Percentiles rank a stretch among this genome's conserved stretches.
Evolutionary conservation across 768 basidiomycete genomes (phyloP).

Genomic region (Boletellus ananiceps): DNA sequence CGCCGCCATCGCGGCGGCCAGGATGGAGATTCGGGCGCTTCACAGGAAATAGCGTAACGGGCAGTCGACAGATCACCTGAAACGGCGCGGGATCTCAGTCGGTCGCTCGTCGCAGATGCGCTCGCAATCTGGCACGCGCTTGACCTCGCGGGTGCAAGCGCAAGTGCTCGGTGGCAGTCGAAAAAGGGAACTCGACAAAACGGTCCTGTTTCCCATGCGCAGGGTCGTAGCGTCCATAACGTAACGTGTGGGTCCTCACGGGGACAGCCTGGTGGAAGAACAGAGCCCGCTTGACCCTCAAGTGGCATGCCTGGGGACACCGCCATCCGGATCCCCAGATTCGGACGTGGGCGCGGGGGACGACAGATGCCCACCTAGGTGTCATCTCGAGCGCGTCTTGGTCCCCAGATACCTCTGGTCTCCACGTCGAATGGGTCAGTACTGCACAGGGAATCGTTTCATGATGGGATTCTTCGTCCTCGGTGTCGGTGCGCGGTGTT

Average conservation of each 20-base stretch:
- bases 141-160: background rate
- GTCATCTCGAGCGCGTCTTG: conserved; percentile 12
- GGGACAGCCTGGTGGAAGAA: background rate
- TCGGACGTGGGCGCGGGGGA: too few relatives aligned
- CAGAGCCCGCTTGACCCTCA: background rate
- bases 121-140: background rate
- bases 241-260: conserved; percentile 7
- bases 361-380: background rate
- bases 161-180: background rate
- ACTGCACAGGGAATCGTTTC: conserved; percentile 7
- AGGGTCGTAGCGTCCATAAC: conserved; percentile 12
- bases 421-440: conserved; percentile 1
- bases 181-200: conserved; percentile 20
- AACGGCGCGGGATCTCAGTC: conserved; percentile 14
- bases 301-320: too few relatives aligned
- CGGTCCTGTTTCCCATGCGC: conserved; percentile 1
- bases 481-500: conserved; percentile 16
- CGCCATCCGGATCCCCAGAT: too few relatives aligned
- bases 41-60: too few relatives aligned
- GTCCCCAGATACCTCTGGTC: background rate
- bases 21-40: conserved; percentile 17
- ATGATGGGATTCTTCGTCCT: conserved; percentile 13
- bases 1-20: conserved; percentile 26
- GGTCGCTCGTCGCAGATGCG: background rate
- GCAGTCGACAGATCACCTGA: conserved; percentile 14